A percentile compares a stretch with the other conserved stretches of the same genome.
Conservation (phyloP, 1,139 yeast species). For the Sugiyamaella sp. region DNA sequence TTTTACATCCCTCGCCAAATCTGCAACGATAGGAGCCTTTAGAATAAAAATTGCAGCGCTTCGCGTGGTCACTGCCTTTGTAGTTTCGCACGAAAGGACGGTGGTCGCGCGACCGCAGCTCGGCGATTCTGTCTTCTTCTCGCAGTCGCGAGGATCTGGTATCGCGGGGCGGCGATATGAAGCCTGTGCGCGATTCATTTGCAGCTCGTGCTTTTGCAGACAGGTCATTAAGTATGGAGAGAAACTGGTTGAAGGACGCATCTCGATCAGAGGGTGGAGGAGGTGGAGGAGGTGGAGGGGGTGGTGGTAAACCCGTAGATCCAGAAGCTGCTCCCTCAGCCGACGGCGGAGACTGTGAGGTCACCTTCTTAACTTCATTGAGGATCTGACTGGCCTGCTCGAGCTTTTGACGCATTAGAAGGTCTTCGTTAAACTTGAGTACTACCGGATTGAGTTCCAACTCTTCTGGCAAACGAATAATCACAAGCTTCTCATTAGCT, state of each 20-base stretch:
- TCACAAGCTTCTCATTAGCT: slow-evolving; percentile 14
- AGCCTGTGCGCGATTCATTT: slow-evolving; percentile 1
- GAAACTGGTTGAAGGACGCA: too few species aligned
- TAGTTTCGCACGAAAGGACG: slow-evolving; percentile 31
- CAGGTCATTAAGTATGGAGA: too few species aligned
- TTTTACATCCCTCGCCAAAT: slow-evolving; percentile 30
- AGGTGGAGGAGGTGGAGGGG: slow-evolving; percentile 6
- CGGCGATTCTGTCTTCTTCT: background rate
- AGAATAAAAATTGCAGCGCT: slow-evolving; percentile 29
- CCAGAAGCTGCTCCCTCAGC: background rate
- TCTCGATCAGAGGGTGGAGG: slow-evolving; percentile 2
- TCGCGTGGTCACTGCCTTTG: slow-evolving; percentile 25
- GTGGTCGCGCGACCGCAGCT: slow-evolving; percentile 27
- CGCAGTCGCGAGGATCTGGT: background rate
- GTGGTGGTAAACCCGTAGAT: background rate
- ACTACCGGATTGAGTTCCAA: slow-evolving; percentile 24
- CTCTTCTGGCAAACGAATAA: slow-evolving; percentile 25
- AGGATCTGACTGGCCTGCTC: background rate
- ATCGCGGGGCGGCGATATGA: background rate
- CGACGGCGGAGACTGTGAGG: background rate
- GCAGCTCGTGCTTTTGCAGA: too few species aligned
- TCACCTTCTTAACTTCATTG: background rate
- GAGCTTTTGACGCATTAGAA: background rate
- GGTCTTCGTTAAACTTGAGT: slow-evolving; percentile 8
- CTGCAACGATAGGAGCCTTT: slow-evolving; percentile 22